Evolutionary conservation across 495 filamentous ascomycete species (phyloP).

Genomic region (Penicillium robsamsonii): DNA sequence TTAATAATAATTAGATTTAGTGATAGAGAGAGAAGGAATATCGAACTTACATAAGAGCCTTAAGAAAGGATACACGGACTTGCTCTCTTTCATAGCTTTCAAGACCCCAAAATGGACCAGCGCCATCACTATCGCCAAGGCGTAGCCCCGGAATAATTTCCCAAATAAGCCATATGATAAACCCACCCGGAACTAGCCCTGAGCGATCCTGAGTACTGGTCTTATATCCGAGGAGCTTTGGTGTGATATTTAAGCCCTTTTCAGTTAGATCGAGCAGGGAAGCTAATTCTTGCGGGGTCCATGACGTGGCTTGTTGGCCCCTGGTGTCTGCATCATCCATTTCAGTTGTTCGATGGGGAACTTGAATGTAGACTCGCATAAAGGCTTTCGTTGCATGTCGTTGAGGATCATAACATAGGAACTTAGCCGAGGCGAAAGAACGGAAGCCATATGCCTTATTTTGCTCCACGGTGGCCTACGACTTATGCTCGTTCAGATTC

Average conservation of each 20-base stretch:
- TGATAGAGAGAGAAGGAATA: too few relatives aligned
- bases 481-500: conserved; percentile 11
- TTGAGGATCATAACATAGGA: too few relatives aligned
- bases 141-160: conserved; percentile 19
- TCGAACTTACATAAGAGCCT: too few relatives aligned
- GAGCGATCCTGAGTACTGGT: conserved; percentile 10
- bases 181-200: conserved; percentile 17
- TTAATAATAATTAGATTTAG: too few relatives aligned
- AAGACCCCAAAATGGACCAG: too few relatives aligned
- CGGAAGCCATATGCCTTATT: too few relatives aligned
- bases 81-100: too few relatives aligned
- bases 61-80: too few relatives aligned
- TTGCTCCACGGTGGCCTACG: background rate
- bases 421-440: too few relatives aligned
- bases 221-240: conserved; percentile 17
- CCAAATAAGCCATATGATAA: conserved; percentile 13
- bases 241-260: conserved; percentile 9
- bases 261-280: conserved; percentile 8
- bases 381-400: too few relatives aligned
- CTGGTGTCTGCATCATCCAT: conserved; percentile 15
- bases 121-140: conserved; percentile 10
- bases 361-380: conserved; percentile 20
- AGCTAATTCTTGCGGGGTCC: conserved; percentile 11
- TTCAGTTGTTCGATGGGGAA: conserved; percentile 17
- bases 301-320: conserved; percentile 15